These are phyloP conservation scores for Cordyceps farinosa DNA, from an alignment of 2,329 filamentous ascomycete genomes.

Conservation along the genomic window DNA sequence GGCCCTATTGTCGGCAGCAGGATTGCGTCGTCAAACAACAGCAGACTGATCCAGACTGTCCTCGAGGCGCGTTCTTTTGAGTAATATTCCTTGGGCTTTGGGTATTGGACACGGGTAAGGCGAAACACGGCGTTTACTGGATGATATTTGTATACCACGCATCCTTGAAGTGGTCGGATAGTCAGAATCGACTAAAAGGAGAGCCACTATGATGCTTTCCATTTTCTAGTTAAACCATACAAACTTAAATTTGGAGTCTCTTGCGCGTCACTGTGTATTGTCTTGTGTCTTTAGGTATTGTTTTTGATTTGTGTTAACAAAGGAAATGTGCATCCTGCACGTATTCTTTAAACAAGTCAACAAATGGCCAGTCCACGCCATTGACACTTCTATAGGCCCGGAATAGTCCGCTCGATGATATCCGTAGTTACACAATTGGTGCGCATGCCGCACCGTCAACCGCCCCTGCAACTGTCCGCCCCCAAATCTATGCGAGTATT, in stretches of 20 bases:
- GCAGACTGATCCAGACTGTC: conserved; percentile 46
- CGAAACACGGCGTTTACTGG: conserved; percentile 2
- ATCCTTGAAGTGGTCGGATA: background rate
- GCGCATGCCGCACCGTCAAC: background rate
- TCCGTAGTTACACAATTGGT: conserved; percentile 10
- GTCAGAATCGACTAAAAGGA: too few species aligned
- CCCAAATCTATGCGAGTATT: conserved; percentile 3
- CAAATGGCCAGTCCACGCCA: background rate
- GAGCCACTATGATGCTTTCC: background rate
- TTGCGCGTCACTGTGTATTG: background rate
- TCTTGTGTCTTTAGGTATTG: background rate
- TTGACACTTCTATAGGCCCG: conserved; percentile 4
- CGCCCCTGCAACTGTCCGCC: background rate
- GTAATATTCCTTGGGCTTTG: conserved; percentile 26
- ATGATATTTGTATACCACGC: background rate
- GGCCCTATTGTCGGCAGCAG: conserved; percentile 52
- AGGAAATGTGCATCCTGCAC: conserved; percentile 10
- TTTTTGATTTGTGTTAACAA: conserved; percentile 9
- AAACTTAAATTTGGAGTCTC: background rate
- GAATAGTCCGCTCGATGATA: conserved; percentile 12
- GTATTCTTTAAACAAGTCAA: conserved; percentile 7
- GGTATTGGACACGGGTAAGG: background rate
- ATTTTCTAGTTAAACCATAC: background rate
- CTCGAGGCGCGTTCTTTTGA: conserved; percentile 54
- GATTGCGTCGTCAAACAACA: conserved; percentile 44